These are phyloP conservation scores for Suhomyces chickasaworum DNA, from an alignment of 1,139 yeast species.

Conservation along the genomic window DNA sequence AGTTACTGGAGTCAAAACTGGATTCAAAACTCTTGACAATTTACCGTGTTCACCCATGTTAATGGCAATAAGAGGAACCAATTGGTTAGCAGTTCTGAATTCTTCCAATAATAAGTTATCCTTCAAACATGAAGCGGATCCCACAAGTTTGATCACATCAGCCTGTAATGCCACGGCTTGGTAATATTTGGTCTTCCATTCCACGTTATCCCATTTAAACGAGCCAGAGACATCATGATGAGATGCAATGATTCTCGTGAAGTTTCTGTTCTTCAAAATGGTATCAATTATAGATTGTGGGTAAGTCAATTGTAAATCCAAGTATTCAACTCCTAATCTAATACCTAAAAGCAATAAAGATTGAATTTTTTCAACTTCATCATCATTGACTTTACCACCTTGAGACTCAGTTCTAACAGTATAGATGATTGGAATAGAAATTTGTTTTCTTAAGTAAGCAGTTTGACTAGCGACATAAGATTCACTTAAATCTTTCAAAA, in stretches of 20 bases:
- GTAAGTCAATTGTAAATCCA: conserved; percentile 55
- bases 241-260: conserved; percentile 77
- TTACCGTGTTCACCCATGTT: conserved; percentile 81
- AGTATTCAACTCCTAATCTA: conserved; percentile 62
- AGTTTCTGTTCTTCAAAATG: conserved; percentile 45
- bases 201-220: conserved; percentile 64
- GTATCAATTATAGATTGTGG: conserved; percentile 34
- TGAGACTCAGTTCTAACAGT: conserved; percentile 78
- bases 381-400: conserved; percentile 72
- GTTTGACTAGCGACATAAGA: conserved; percentile 73
- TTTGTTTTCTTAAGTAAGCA: conserved; percentile 60
- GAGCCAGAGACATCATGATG: conserved; percentile 71
- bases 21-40: conserved; percentile 75
- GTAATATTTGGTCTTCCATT: conserved; percentile 73
- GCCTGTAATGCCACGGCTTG: conserved; percentile 67
- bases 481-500: conserved; percentile 52
- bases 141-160: conserved; percentile 84
- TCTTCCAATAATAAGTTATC: conserved; percentile 74
- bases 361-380: conserved; percentile 48
- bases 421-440: conserved; percentile 77
- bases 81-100: conserved; percentile 57
- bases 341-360: conserved; percentile 62
- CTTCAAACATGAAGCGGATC: conserved; percentile 60
- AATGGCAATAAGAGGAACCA: conserved; percentile 75
- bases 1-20: conserved; percentile 80